A percentile compares a stretch with the other conserved stretches of the same genome.
These are phyloP conservation scores for Tulasnella sp. DNA, from an alignment of 768 basidiomycete genomes.

Conservation along the genomic window DNA sequence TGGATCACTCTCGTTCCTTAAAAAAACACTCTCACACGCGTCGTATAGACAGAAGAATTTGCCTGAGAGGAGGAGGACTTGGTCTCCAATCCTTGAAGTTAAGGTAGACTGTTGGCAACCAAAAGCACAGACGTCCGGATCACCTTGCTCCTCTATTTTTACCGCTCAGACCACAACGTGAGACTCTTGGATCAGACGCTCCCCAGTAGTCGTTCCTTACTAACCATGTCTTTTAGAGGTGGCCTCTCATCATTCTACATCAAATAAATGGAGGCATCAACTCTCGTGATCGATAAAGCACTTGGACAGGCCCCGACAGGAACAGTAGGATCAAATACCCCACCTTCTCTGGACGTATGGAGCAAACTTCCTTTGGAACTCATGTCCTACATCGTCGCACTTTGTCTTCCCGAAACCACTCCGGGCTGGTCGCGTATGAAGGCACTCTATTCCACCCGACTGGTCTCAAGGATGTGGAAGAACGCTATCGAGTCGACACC, in stretches of 20 bases:
- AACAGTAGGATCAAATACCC: too few relatives aligned
- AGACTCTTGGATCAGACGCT: background rate
- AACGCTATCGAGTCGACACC: background rate
- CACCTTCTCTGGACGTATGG: too few relatives aligned
- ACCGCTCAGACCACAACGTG: background rate
- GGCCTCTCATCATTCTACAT: background rate
- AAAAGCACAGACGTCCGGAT: too few relatives aligned
- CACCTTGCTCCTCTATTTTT: constrained; percentile 36
- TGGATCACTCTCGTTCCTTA: too few relatives aligned
- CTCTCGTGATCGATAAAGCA: too few relatives aligned
- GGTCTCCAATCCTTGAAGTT: too few relatives aligned
- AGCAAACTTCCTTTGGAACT: background rate
- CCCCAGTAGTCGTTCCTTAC: background rate
- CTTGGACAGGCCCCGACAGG: too few relatives aligned
- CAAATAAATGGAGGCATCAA: too few relatives aligned
- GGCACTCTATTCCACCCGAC: background rate
- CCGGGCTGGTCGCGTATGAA: background rate
- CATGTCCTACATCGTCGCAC: background rate
- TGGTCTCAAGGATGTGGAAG: background rate
- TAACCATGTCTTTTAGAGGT: background rate
- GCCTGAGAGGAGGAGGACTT: too few relatives aligned
- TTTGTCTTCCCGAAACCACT: background rate
- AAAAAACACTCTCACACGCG: too few relatives aligned
- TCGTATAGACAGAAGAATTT: too few relatives aligned
- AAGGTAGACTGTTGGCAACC: too few relatives aligned